Conservation (phyloP, 202 grass and related monocot genomes). For the Schoenoplectus triqueter region DNA sequence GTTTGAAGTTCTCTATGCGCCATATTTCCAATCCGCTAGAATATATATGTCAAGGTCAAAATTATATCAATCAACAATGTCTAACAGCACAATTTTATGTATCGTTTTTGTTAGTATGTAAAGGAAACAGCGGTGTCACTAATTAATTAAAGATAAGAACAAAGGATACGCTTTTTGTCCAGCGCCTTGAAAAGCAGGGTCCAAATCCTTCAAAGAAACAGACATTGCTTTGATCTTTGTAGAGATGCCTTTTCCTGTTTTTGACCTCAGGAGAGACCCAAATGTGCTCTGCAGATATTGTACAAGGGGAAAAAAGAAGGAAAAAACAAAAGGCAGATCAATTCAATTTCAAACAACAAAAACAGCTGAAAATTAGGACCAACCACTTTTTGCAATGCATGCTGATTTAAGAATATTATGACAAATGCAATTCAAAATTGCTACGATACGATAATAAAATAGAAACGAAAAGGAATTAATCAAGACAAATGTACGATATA, state of each 20-base stretch:
- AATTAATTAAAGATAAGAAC: constrained; percentile 21
- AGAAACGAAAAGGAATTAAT: not conserved
- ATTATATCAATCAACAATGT: constrained; percentile 11
- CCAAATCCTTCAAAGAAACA: constrained; percentile 92
- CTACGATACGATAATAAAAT: not conserved
- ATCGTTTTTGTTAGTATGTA: not conserved
- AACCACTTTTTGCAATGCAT: not conserved
- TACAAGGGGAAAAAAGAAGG: not conserved
- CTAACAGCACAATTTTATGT: constrained; percentile 7
- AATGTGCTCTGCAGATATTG: constrained; percentile 45
- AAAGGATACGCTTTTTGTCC: constrained; percentile 97
- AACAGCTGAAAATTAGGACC: constrained; percentile 3
- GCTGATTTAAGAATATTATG: not conserved
- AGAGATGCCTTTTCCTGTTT: constrained; percentile 48
- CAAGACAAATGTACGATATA: constrained; percentile 3
- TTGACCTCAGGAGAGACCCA: constrained; percentile 47
- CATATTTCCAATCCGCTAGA: constrained; percentile 85
- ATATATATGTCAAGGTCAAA: constrained; percentile 33
- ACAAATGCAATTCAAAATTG: constrained; percentile 26
- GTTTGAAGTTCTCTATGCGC: constrained; percentile 92
- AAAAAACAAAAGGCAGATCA: not conserved
- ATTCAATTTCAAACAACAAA: not conserved
- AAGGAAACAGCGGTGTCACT: not conserved
- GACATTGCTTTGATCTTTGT: constrained; percentile 57
- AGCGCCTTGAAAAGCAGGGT: constrained; percentile 77